Conservation (phyloP, 345 rosid species). For the Eucalyptus leucophloia region DNA sequence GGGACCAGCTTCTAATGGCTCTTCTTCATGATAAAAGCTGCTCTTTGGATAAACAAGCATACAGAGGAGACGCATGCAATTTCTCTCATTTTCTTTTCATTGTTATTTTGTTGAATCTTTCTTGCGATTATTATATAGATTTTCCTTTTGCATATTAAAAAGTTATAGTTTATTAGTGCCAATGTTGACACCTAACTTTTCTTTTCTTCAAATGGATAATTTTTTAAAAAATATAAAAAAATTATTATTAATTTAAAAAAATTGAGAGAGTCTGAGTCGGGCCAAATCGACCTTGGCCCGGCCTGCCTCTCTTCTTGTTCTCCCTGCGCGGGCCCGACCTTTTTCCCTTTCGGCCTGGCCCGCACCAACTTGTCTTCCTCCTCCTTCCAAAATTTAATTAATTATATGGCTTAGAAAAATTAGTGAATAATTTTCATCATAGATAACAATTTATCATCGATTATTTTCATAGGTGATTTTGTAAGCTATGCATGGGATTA, state of each 20-base stretch:
- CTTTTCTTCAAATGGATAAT: too few relatives aligned
- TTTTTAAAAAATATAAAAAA: too few relatives aligned
- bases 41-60: background rate
- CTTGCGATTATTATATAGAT: background rate
- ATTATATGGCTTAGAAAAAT: too few relatives aligned
- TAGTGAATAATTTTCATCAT: too few relatives aligned
- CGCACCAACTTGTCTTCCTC: too few relatives aligned
- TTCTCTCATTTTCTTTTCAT: background rate
- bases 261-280: fast-evolving
- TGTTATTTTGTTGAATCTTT: background rate
- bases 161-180: background rate
- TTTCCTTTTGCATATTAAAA: background rate
- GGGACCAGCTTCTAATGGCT: background rate
- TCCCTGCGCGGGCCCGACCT: fast-evolving
- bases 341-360: fast-evolving
- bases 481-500: background rate
- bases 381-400: too few relatives aligned
- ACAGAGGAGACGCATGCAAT: background rate
- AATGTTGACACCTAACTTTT: too few relatives aligned
- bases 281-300: fast-evolving
- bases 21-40: background rate
- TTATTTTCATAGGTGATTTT: too few relatives aligned
- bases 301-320: too few relatives aligned
- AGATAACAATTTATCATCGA: too few relatives aligned
- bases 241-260: too few relatives aligned